Evolutionary conservation across 2,329 filamentous ascomycete species (phyloP), one percentile per base, ranked within the genome.

Genomic region (Hawksworthiomyces lignivorus): DNA sequence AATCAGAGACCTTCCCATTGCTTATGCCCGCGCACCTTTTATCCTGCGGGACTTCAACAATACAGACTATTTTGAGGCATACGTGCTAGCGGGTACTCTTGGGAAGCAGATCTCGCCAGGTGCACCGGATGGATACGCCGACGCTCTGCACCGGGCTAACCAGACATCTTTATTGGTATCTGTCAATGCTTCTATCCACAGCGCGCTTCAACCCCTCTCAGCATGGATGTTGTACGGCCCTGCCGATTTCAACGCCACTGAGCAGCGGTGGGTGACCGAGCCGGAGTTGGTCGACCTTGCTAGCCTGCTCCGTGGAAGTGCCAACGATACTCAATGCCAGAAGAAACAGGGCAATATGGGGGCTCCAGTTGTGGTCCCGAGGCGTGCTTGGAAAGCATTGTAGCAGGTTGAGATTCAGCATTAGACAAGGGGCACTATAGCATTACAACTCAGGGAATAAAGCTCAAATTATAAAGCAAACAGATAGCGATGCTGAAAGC

Each of bases 181-280:
- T 5, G 29, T 41, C 18, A 46, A 36, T 12, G 15, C 33, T 12
- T 28, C 39, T 5, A 11, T 30, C 3, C 52, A 54, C 20, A 56
- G 58, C 8, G 56, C 51, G 9, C 51, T 60, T 7, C 52, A 56
- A 48, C 64, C 64, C 8, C 47, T 61, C 26, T 65, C 61, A 33
- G 57, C 60, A 12, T 67, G 64, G 63, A 62, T 67, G 48, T 35
- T 67, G 21, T 67, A 64, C 39, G 63, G 54, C 2, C 63, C 63
- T 2, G 57, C 59, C 3, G 49, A 61, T 10, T 35, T 50, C 24
- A 52, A 53, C 2, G 37, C 40, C 12, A 30, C 40, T 3, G 26
- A 19, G 26, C 33, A 15, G 33, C 20, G 17, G 8, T 48, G 45
- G 45, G 35, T 42, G 18, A n/a, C 41, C 5, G 45, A 41, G 29